Percentiles rank a stretch among this genome's conserved stretches.
phyloP scores from a whole-genome alignment of 2,329 filamentous ascomycete species.

The Zymoseptoria crescenta region DNA sequence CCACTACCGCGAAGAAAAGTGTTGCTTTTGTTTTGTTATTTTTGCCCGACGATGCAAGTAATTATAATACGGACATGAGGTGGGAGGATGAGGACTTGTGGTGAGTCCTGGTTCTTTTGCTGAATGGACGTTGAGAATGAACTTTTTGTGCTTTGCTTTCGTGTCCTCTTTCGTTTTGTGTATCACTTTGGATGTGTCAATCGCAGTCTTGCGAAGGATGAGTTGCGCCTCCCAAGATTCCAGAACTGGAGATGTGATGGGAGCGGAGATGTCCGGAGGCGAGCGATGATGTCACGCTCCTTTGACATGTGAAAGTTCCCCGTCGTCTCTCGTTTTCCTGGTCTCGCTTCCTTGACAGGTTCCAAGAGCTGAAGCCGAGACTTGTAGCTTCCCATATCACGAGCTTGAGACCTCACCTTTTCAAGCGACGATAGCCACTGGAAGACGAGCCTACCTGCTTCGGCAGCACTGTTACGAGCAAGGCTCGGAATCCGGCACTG shows the following conservation, averaged over 20 bases:
- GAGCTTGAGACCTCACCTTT: too few relatives aligned
- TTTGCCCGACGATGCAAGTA: background rate
- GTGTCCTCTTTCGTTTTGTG: background rate
- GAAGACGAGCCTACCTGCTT: too few relatives aligned
- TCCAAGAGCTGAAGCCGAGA: background rate
- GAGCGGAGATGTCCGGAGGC: too few relatives aligned
- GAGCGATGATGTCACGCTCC: background rate
- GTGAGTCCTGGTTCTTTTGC: background rate
- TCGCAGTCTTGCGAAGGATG: too few relatives aligned
- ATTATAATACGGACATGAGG: background rate
- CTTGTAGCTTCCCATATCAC: too few relatives aligned
- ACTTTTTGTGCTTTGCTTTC: background rate
- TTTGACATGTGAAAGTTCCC: background rate
- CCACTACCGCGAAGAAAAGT: slow-evolving; percentile 17
- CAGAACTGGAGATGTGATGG: too few relatives aligned
- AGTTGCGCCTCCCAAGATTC: too few relatives aligned
- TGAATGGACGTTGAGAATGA: background rate
- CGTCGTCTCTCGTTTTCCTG: background rate
- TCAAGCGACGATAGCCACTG: too few relatives aligned
- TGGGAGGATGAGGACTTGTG: background rate
- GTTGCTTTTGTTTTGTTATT: background rate
- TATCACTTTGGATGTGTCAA: background rate
- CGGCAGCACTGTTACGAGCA: too few relatives aligned
- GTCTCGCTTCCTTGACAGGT: background rate
- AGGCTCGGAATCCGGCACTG: too few relatives aligned